Percentiles rank a stretch among this genome's conserved stretches.
Evolutionary conservation across 2,329 filamentous ascomycete genomes (phyloP).

Genomic region (Ploettnerulaceae sp.): DNA sequence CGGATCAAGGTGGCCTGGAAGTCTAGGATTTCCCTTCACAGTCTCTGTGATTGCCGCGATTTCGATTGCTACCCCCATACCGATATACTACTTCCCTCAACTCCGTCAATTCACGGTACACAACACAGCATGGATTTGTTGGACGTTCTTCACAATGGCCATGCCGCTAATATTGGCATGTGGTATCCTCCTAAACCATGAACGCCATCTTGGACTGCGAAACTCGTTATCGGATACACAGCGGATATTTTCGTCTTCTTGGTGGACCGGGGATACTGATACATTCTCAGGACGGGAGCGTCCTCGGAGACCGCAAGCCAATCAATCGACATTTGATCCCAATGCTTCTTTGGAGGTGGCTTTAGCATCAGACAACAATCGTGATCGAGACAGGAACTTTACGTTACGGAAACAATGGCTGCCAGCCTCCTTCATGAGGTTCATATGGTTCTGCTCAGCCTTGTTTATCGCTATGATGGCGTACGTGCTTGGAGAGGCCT

Average conservation of each 20-base stretch:
- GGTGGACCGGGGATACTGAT: constrained; percentile 56
- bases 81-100: constrained; percentile 52
- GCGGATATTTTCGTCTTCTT: constrained; percentile 60
- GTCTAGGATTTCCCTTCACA: constrained; percentile 60
- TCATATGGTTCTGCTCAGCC: constrained; percentile 64
- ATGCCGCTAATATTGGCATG: constrained; percentile 63
- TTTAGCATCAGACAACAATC: constrained; percentile 25
- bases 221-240: constrained; percentile 61
- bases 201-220: constrained; percentile 57
- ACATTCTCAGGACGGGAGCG: constrained; percentile 40
- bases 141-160: constrained; percentile 67
- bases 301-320: constrained; percentile 36
- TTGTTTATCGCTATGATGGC: constrained; percentile 58
- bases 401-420: constrained; percentile 44
- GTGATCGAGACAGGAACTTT: constrained; percentile 19
- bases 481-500: constrained; percentile 64
- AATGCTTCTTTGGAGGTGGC: constrained; percentile 31
- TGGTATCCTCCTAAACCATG: constrained; percentile 56
- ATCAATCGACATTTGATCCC: constrained; percentile 29
- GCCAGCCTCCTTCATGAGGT: constrained; percentile 62
- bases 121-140: constrained; percentile 65
- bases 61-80: constrained; percentile 55
- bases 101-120: constrained; percentile 51
- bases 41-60: constrained; percentile 55
- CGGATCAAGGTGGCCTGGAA: constrained; percentile 51